phyloP scores from a whole-genome alignment of 148 eudicot genomes.

The Vaccinium macrocarpon region DNA sequence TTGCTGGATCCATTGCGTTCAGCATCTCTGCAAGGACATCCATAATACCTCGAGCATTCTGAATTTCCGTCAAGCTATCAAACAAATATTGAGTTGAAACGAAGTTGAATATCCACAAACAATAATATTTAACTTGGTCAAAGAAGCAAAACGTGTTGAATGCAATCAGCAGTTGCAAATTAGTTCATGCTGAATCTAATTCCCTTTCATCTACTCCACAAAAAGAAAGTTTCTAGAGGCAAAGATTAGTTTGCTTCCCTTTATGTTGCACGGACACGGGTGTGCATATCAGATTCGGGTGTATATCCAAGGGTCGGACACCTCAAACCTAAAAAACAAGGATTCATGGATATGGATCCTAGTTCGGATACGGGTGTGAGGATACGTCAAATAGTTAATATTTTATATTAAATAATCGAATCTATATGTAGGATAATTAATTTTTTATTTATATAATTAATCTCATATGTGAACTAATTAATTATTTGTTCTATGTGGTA shows the following conservation, averaged over 20 bases:
- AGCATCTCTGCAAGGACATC: constrained; percentile 88
- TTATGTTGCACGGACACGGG: too few species aligned
- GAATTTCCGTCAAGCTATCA: constrained; percentile 75
- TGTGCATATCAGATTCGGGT: too few species aligned
- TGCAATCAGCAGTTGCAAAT: not conserved
- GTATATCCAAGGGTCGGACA: too few species aligned
- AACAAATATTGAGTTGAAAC: constrained; percentile 7
- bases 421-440: too few species aligned
- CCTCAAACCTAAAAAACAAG: too few species aligned
- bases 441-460: too few species aligned
- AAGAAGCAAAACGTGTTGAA: constrained; percentile 10
- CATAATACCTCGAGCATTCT: constrained; percentile 85
- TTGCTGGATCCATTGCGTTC: constrained; percentile 75
- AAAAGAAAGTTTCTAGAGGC: not conserved
- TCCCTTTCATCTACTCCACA: not conserved
- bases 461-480: too few species aligned
- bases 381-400: too few species aligned
- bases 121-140: not conserved
- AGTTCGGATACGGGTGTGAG: too few species aligned
- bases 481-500: too few species aligned
- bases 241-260: not conserved
- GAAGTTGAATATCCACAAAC: not conserved
- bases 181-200: not conserved
- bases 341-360: too few species aligned
- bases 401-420: too few species aligned